Evolutionary conservation across 495 filamentous ascomycete genomes (phyloP).

Genomic region (Jackrogersella multiformis): DNA sequence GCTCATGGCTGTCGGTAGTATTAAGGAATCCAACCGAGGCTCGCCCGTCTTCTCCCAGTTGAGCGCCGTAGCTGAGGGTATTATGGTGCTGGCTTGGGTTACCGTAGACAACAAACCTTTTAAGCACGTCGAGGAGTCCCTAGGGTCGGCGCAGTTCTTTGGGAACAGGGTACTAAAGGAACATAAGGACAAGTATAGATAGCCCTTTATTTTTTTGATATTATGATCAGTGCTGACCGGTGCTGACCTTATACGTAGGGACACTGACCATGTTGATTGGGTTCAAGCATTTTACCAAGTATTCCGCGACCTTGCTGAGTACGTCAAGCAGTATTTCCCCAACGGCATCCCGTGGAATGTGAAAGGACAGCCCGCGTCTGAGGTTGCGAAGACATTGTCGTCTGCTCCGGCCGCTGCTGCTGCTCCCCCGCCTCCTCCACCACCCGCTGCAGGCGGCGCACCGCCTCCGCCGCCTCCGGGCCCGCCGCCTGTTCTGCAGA

Average conservation of each 20-base stretch:
- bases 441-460: constrained; percentile 58
- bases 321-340: constrained; percentile 81
- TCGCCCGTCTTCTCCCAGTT: constrained; percentile 79
- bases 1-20: constrained; percentile 76
- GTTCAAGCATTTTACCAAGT: constrained; percentile 87
- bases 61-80: constrained; percentile 86
- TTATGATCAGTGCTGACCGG: constrained; percentile 4
- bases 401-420: constrained; percentile 49
- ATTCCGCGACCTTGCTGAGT: constrained; percentile 80
- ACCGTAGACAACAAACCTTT: constrained; percentile 78
- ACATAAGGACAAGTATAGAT: constrained; percentile 84
- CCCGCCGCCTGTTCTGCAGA: constrained; percentile 61
- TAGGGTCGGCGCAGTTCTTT: constrained; percentile 84
- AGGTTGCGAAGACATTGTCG: constrained; percentile 64
- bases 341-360: constrained; percentile 89
- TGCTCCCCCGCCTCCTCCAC: constrained; percentile 60
- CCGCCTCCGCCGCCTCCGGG: constrained; percentile 76
- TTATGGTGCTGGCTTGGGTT: constrained; percentile 86
- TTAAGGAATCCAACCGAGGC: constrained; percentile 79
- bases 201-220: neutral
- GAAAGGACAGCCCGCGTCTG: constrained; percentile 76
- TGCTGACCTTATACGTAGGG: constrained; percentile 56
- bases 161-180: constrained; percentile 91
- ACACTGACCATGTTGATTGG: constrained; percentile 83
- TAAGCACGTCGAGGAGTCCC: constrained; percentile 80